phyloP scores from a whole-genome alignment of 805 yeast species.

The Kodamaea lidongshanica region DNA sequence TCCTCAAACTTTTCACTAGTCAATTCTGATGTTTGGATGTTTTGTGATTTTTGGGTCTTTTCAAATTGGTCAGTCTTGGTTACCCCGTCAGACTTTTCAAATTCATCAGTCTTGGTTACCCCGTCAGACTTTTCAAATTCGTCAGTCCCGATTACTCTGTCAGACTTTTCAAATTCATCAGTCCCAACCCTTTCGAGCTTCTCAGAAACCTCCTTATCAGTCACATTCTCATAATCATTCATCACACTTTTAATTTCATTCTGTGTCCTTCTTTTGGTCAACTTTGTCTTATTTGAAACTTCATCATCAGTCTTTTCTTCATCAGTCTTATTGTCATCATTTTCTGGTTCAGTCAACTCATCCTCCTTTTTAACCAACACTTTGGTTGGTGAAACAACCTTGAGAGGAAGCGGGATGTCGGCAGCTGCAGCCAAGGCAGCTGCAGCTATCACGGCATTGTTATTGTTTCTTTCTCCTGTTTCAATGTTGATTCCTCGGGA shows the following conservation, averaged over 20 bases:
- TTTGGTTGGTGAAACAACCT: slow-evolving; percentile 10
- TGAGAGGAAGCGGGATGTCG: slow-evolving; percentile 59
- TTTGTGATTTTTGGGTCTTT: too few relatives aligned
- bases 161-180: too few relatives aligned
- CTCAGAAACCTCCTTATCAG: too few relatives aligned
- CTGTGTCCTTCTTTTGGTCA: background rate
- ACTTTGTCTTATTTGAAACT: slow-evolving; percentile 1
- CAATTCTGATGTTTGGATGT: too few relatives aligned
- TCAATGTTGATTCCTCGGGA: slow-evolving; percentile 32
- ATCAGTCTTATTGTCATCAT: slow-evolving; percentile 22
- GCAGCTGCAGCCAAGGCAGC: slow-evolving; percentile 83
- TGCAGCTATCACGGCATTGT: slow-evolving; percentile 67
- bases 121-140: too few relatives aligned
- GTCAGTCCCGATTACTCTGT: too few relatives aligned
- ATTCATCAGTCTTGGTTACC: too few relatives aligned
- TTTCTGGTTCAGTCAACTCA: slow-evolving; percentile 16
- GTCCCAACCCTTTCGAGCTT: too few relatives aligned
- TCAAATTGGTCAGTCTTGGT: too few relatives aligned
- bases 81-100: too few relatives aligned
- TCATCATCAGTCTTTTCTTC: slow-evolving; percentile 16
- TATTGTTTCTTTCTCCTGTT: slow-evolving; percentile 28
- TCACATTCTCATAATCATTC: background rate
- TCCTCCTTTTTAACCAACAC: slow-evolving; percentile 7
- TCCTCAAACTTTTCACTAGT: slow-evolving; percentile 1
- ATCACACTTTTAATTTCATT: background rate